Base-by-base conservation (phyloP, 345 rosid genomes). In the Lenwebbia sp. region DNA sequence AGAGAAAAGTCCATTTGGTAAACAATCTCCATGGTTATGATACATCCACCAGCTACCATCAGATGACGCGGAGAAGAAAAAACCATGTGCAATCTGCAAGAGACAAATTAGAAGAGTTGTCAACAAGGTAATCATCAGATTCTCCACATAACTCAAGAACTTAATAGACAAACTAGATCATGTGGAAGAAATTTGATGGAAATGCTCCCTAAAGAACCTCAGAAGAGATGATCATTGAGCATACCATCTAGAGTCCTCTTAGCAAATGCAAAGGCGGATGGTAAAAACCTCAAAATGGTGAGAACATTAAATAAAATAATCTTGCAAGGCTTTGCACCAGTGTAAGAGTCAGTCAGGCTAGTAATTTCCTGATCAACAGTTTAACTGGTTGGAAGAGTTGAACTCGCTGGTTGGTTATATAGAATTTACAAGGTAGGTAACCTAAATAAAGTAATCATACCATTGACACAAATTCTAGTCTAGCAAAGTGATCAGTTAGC, bases 51-150 rank as follows among this genome's bases (percentile, higher is more conserved):
- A 84, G 98, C 97, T 11, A 89, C 96, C 95, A 95, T 87, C 87
- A 97, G 90, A 93, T 96, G 99, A 89, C 99, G 92, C 40, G 99
- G 99, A 23, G 99, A 97, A 85, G 99, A 97, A 94, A 97, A 96
- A 90, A 97, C 99, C 98, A 97, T 93, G 88, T 96, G 99, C 93
- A 97, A 89, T 92, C 99, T 97, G 86, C 88, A 89, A 85, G 88
- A 49, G 47, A 65, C 37, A 85, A 84, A 84, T 90, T 26, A 25
- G 14, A 44, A 44, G 60, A 83, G 50, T 53, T 37, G 81, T 70
- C 81, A 70, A 37, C 81, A 70, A 70, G 47, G 47, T 70, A 70
- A 37, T 19, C 81, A 70, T 70, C 26, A 70, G 81, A 37, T 70
- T 70, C 81, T 70, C 21, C 81, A 37, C 21, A 37, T 70, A 37